Evolutionary conservation across 257 asterid genomes (phyloP), one percentile per base, ranked within the genome.

Genomic region (Primulina huaijiensis): DNA sequence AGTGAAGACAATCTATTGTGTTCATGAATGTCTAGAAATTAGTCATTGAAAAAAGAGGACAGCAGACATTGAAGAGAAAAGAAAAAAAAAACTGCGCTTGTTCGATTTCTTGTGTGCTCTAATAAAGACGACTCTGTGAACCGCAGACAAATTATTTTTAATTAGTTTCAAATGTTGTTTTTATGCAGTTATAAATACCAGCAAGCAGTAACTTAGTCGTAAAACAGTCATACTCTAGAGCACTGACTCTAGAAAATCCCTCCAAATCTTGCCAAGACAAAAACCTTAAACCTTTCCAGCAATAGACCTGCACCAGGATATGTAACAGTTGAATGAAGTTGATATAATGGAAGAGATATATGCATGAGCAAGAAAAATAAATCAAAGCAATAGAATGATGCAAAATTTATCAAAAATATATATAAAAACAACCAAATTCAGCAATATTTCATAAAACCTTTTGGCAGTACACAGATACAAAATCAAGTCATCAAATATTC

Each of bases 241-340:
- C 23, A 21, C 23, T 21, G 23, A 93, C 99, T 79, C 89, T 80
- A 62, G 99, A 93, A 83, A 90, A 93, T 35, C 96, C 97, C 82
- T 93, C 99, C 83, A 93, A 78, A 82, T 93, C 99, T 81, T 93
- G 97, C 52, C 99, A 84, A 65, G 99, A 96, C 63, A 97, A 90
- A 78, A 93, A 93, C 82, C 97, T 86, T 60, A 93, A 80, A 72
- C 96, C 97, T 87, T 93, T 93, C 99, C 99, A 93, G 82, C 97
- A 93, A 80, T 90, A 90, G 52, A 93, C 99, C 97, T 90, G 80
- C 63, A 83, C 62, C 64, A 82, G 40, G 65, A 74, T 60, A 70
- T 35, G 70, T 62, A 70, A 72, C 64, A 75, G 40, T 38, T 3
- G 29, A 72, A 65, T 23, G 62, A 75, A 69, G 75, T 31, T 38